These are phyloP conservation scores for Mycosphaerella arachidis DNA, from an alignment of 2,329 filamentous ascomycete genomes.

Conservation along the genomic window DNA sequence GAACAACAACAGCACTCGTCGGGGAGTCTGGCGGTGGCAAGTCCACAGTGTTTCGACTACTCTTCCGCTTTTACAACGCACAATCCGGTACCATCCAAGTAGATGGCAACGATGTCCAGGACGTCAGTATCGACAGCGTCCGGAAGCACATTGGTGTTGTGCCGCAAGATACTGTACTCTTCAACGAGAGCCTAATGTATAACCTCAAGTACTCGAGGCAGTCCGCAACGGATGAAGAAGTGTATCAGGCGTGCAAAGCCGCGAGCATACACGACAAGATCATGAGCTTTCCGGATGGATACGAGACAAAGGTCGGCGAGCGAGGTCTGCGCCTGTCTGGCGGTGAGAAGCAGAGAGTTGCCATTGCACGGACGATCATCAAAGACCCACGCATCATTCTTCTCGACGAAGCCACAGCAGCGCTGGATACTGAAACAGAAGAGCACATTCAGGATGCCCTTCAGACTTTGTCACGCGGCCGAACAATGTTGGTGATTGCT, in stretches of 20 bases:
- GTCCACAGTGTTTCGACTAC: conserved; percentile 88
- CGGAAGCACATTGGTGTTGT: conserved; percentile 90
- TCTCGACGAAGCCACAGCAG: conserved; percentile 87
- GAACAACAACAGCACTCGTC: conserved; percentile 91
- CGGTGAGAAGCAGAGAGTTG: conserved; percentile 89
- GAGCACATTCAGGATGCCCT: conserved; percentile 88
- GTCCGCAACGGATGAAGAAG: conserved; percentile 71
- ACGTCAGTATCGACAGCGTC: conserved; percentile 85
- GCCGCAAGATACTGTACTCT: conserved; percentile 90
- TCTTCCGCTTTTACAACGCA: conserved; percentile 95
- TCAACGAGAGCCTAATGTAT: conserved; percentile 94
- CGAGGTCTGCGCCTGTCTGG: conserved; percentile 81
- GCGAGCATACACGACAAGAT: conserved; percentile 94
- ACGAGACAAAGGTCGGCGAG: conserved; percentile 86
- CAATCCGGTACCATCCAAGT: conserved; percentile 74
- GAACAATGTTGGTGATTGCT: conserved; percentile 93
- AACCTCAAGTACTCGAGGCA: conserved; percentile 88
- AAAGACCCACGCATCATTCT: conserved; percentile 91
- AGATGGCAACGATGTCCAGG: conserved; percentile 75
- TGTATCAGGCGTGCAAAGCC: conserved; percentile 75
- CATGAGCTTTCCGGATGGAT: conserved; percentile 79
- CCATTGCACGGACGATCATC: conserved; percentile 86
- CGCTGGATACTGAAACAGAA: conserved; percentile 86
- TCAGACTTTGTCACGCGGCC: conserved; percentile 72
- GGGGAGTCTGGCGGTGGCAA: conserved; percentile 97